Base-by-base conservation (phyloP, 148 eudicot genomes). In the Nepenthes gracilis region DNA sequence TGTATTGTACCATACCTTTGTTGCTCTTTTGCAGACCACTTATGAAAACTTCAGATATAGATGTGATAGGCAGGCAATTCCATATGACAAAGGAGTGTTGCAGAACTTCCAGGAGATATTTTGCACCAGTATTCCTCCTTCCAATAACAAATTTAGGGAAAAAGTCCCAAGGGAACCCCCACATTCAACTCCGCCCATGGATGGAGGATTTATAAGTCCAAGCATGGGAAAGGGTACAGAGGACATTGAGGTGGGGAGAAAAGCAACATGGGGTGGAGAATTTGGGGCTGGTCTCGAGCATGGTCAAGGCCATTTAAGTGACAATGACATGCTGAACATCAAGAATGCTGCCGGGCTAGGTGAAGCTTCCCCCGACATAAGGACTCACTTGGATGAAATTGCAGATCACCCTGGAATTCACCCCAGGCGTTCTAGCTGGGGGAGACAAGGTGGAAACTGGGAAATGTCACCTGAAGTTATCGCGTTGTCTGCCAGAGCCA, bases 401-500 rank as follows among this genome's bases (percentile, higher is more conserved):
- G 79, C 82, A 9, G 97, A 83, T 36, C 87, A 93, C 48, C 83
- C 74, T 37, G 95, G 82, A 58, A 72, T 71, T 62, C 93, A 92
- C 63, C 84, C 84, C 2, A 79, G 87, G 64, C 83, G 85, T 36
- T 72, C 94, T 6, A 84, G 96, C 61, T 79, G 96, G 95, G 96
- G 99, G 10, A 84, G 99, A 73, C 87, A 84, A 66, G 86, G 96
- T 48, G 96, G 95, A 53, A 93, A 76, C 79, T 93, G 96, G 99
- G 99, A 93, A 55, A 93, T 84, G 96, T 93, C 99, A 1, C 95
- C 99, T 2, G 99, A 93, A 74, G 92, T 89, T 55, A 75, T 86
- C 50, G 89, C 96, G 35, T 57, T 88, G 78, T 88, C 96, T 2
- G 83, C 90, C 12, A 80, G 95, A 72, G 83, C 84, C 47, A 88